These are phyloP conservation scores for Dipodascus geniculatus DNA, from an alignment of 805 yeast species.

Conservation along the genomic window DNA sequence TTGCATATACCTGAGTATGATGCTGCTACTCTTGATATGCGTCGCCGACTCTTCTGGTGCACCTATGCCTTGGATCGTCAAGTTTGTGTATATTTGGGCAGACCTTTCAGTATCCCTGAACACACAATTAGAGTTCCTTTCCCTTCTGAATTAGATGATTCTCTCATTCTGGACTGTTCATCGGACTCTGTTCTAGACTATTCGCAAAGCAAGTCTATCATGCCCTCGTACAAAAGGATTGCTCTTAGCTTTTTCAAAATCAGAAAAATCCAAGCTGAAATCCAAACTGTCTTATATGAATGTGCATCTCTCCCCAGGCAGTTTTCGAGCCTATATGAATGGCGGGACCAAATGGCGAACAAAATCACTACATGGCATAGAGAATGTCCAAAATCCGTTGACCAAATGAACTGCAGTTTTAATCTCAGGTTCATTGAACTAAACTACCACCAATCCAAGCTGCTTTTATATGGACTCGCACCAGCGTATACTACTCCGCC, in stretches of 20 bases:
- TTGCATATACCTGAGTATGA: constrained; percentile 23
- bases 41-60: constrained; percentile 81
- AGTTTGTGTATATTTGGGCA: constrained; percentile 71
- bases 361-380: constrained; percentile 54
- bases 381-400: constrained; percentile 41
- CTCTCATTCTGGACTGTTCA: constrained; percentile 36
- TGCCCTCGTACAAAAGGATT: constrained; percentile 57
- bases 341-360: constrained; percentile 46
- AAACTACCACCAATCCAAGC: constrained; percentile 65
- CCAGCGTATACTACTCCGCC: constrained; percentile 44
- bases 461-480: constrained; percentile 64
- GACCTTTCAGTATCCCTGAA: constrained; percentile 86
- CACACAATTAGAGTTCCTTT: constrained; percentile 59
- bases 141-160: constrained; percentile 68
- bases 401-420: constrained; percentile 63
- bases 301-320: constrained; percentile 58
- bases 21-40: constrained; percentile 50
- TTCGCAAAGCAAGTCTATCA: constrained; percentile 6
- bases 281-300: constrained; percentile 62
- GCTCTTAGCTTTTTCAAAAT: constrained; percentile 57
- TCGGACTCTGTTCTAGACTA: constrained; percentile 10
- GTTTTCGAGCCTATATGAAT: constrained; percentile 39
- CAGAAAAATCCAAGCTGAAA: constrained; percentile 65
- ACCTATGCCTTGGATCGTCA: constrained; percentile 79
- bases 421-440: constrained; percentile 56